Evolutionary conservation across 2,329 filamentous ascomycete species (phyloP), one percentile per base, ranked within the genome.

Genomic region (Aspergillus unguis): DNA sequence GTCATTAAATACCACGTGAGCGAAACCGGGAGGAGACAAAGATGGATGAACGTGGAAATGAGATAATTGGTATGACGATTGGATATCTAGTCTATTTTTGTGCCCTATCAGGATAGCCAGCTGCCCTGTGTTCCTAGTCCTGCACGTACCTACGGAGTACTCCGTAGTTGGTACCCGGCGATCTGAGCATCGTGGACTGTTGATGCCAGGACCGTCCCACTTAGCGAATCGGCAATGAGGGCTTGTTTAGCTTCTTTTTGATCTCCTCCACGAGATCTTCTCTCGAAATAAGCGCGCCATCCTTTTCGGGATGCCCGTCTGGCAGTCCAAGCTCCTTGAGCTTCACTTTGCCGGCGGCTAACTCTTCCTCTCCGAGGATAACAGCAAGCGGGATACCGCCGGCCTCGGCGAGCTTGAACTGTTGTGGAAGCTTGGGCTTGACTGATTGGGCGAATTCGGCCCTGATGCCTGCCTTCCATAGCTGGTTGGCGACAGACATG

Each of bases 391-490:
- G 92, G 23, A 95, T 84, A 40, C 86, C 87, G 52, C 84, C 85
- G 45, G 77, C 75, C 69, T 96, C 92, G 8, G 92, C 92, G 23
- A 87, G 86, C 75, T 95, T 95, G 80, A 97, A 97, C 71, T 97
- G 92, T 56, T 86, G 82, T 9, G 85, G 87, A 31, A 95, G 80
- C 72, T 92, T 96, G 11, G 92, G 91, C 78, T 95, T 96, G 60
- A 86, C 82, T 75, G 96, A 97, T 77, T 89, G 90, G 8, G 85
- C 78, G 69, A 94, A 96, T 70, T 97, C 92, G 53, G 92, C 87
- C 77, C 92, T 95, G 75, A 97, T 86, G 23, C 90, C 91, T 6
- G 87, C 90, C 61, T 90, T 85, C 90, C 92, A 95, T 45, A 97
- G 77, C 59, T 79, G 79, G 59, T 84, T 81, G 54, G 86, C 86